Evolutionary conservation across 2,329 filamentous ascomycete species (phyloP), one percentile per base, ranked within the genome.

Genomic region (Aspergillus awamori): DNA sequence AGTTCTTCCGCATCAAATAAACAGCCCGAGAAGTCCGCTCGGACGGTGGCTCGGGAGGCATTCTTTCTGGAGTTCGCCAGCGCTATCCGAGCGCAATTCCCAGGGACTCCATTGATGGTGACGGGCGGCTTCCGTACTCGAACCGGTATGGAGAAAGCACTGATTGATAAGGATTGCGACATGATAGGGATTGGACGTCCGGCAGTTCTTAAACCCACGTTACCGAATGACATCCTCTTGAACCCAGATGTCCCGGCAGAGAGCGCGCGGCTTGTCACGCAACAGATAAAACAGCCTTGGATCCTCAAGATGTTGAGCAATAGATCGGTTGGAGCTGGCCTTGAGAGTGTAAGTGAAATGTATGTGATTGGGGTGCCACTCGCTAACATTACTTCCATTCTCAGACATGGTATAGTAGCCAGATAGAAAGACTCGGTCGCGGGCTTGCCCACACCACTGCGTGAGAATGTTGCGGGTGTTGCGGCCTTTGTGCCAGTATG

Each of bases 51-150:
- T 45, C 80, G 86, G 13, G 86, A 89, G 64, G 84, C 85, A 0
- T 89, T 87, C 76, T 89, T 89, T 72, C 74, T 88, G 0, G 83
- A 87, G 17, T 89, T 88, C 61, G 84, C 84, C 0, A 74, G 75
- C 10, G 71, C 76, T 5, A 79, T 83, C 28, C 77, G 82, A 20
- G 67, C 71, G 6, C 69, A 70, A 30, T 77, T 83, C 45, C 76
- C 78, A 0, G 65, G 76, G 5, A 71, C 81, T 0, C 74, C 79
- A 0, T 66, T 85, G 13, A 80, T 84, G 72, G 80, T 88, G 1
- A 87, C 85, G 0, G 86, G 86, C 4, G 86, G 86, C 0, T 87
- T 89, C 68, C 79, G 84, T 0, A 82, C 79, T 0, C 71, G 79
- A 2, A 65, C 66, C 0, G 82, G 77, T 0, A 83, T 84, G 78